Base-by-base conservation (phyloP, 164 flowering plant genomes). In the Piper longum region DNA sequence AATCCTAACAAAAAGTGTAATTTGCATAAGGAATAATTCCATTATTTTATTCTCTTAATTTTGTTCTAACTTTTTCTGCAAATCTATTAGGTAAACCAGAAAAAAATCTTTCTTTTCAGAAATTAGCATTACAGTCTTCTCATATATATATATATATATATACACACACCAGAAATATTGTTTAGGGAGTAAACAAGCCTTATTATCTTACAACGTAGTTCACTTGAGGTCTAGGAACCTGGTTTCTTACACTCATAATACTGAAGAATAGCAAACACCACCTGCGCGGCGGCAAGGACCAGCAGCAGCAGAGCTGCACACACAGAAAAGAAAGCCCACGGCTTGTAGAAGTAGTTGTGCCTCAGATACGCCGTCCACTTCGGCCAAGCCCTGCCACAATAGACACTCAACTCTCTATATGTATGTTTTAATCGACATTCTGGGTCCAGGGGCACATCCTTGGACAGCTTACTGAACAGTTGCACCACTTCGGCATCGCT, bases 401-500 rank as follows among this genome's bases (percentile, higher is more conserved):
- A 58, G 7, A 16, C 16, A 9, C 42, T 57, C 44, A 70, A 39
- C 16, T 66, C 40, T 7, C 2, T 4, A 2, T 41, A 52, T 14
- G 43, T 68, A 18, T 5, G 2, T 8, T 16, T 14, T 11, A 59
- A 62, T 1, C n/a, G 12, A 4, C 69, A 40, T 4, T 59, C 40
- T 2, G n/a, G 5, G 42, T 70, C 73, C 1, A 58, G 52, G 9
- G 62, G 58, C 3, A 43, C 40, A 16, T 66, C 73, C 62, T 39
- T 62, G 7, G 69, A 45, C 4, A 70, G 58, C 1, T 48, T 18
- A 40, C 62, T 70, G 61, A 70, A 48, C 9, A 70, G 59, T 66
- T 57, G 66, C 16, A 57, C 59, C 26, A 70, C 66, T 1, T 57
- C 69, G 17, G 66, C 59, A 19, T 70, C 66, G 16, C 66, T 56